Conservation (phyloP, 768 basidiomycete genomes). For the Megacollybia marginata region DNA sequence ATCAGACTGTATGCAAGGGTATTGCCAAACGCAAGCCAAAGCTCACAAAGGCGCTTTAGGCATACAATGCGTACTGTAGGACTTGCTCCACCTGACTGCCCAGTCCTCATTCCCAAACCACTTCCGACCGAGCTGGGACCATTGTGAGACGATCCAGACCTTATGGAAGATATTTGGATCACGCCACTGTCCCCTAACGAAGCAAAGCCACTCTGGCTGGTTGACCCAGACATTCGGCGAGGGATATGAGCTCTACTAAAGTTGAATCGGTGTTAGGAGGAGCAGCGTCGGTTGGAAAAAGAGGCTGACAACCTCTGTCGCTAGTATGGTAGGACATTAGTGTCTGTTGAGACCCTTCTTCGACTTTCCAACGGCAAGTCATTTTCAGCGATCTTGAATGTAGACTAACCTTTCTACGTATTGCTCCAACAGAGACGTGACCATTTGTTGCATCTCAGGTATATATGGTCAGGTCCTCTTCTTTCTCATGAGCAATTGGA, state of each 20-base stretch:
- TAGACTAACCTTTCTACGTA: too few relatives aligned
- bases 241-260: conserved; percentile 6
- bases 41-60: background rate
- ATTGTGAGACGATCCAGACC: background rate
- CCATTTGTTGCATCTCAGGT: too few relatives aligned
- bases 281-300: background rate
- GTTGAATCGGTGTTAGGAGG: conserved; percentile 6
- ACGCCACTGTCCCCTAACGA: background rate
- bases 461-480: too few relatives aligned
- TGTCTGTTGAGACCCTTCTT: background rate
- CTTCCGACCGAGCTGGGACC: background rate
- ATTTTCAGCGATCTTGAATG: too few relatives aligned
- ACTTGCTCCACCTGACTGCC: background rate
- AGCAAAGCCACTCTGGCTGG: background rate
- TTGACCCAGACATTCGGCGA: background rate
- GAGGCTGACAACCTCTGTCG: conserved; percentile 6
- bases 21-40: background rate
- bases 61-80: background rate
- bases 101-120: background rate
- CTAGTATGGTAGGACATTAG: background rate
- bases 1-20: background rate
- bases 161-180: background rate
- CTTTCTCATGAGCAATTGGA: too few relatives aligned
- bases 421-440: too few relatives aligned
- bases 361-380: background rate